Evolutionary conservation across 2,329 filamentous ascomycete genomes (phyloP).

Genomic region (Penicillium sp.): DNA sequence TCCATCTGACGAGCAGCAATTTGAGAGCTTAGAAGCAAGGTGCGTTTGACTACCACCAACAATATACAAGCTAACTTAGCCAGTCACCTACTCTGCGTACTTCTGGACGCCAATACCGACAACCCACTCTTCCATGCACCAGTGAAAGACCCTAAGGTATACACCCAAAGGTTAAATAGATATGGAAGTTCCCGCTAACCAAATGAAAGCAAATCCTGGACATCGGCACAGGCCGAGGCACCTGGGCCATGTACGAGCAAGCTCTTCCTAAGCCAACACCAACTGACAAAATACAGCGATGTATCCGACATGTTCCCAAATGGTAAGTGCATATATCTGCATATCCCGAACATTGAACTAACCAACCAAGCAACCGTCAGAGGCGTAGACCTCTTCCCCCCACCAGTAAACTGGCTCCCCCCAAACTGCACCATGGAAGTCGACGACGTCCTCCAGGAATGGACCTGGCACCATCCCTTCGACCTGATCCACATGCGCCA

Average conservation of each 20-base stretch:
- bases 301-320: constrained; percentile 4
- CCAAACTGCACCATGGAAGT: constrained; percentile 24
- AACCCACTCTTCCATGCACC: constrained; percentile 7
- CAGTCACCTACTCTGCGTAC: constrained; percentile 5
- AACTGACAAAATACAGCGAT: background rate
- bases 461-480: constrained; percentile 15
- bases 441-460: constrained; percentile 17
- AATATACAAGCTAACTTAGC: background rate
- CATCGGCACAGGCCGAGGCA: constrained; percentile 9
- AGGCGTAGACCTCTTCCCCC: constrained; percentile 21
- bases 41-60: background rate
- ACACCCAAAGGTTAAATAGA: background rate
- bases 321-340: background rate
- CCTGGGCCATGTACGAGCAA: constrained; percentile 4
- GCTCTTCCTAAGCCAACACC: background rate
- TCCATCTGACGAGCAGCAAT: constrained; percentile 7
- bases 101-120: background rate
- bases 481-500: constrained; percentile 18
- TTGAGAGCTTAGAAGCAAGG: constrained; percentile 6
- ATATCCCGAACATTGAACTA: background rate
- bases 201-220: constrained; percentile 3
- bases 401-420: constrained; percentile 15
- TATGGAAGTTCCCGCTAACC: background rate
- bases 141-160: constrained; percentile 1
- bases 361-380: constrained; percentile 3